These are phyloP conservation scores for Fusarium aywerte DNA, from an alignment of 2,329 filamentous ascomycete species.

Conservation along the genomic window DNA sequence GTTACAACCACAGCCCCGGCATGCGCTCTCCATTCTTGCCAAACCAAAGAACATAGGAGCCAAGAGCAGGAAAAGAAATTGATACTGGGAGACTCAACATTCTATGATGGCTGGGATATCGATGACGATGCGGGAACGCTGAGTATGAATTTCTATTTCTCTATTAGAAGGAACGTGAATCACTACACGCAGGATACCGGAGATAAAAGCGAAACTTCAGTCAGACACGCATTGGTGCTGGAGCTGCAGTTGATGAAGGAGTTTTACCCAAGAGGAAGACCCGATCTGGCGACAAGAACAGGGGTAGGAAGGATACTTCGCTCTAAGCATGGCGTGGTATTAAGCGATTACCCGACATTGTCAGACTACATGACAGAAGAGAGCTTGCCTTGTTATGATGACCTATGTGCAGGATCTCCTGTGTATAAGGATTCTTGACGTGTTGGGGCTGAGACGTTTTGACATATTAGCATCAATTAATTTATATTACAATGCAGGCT, in stretches of 20 bases:
- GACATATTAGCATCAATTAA: no score
- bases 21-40: constrained; percentile 74
- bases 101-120: constrained; percentile 90
- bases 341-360: constrained; percentile 69
- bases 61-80: constrained; percentile 68
- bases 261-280: constrained; percentile 75
- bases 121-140: constrained; percentile 58
- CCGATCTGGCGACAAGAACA: constrained; percentile 78
- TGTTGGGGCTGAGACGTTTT: no score
- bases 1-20: constrained; percentile 79
- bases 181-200: constrained; percentile 81
- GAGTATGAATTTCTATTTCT: constrained; percentile 75
- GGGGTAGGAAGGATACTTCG: constrained; percentile 88
- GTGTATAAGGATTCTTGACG: background rate
- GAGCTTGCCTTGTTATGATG: constrained; percentile 15
- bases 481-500: no score
- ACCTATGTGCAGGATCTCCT: constrained; percentile 7
- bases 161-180: constrained; percentile 42
- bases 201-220: constrained; percentile 76
- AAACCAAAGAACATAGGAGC: background rate
- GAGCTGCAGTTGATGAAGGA: constrained; percentile 95
- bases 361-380: background rate
- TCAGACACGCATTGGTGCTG: constrained; percentile 84
- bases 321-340: constrained; percentile 84
- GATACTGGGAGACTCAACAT: constrained; percentile 79